Evolutionary conservation across 73 alveolate species (phyloP).

Genomic region (Paramecium sonneborni): DNA sequence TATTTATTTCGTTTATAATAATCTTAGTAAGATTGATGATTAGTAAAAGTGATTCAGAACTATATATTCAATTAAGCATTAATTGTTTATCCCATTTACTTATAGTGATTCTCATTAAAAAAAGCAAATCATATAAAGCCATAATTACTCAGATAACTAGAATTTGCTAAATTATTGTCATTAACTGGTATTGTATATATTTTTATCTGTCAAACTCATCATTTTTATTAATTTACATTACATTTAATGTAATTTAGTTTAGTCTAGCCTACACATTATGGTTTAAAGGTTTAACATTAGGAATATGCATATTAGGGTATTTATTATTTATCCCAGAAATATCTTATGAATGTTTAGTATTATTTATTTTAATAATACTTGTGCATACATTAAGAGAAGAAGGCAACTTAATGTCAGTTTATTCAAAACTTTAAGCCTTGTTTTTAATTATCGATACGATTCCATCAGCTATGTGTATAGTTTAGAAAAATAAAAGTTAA

Average conservation of each 20-base stretch:
- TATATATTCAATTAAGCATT: neutral
- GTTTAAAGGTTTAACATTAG: neutral
- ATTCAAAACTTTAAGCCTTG: neutral
- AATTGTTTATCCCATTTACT: neutral
- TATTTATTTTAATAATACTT: neutral
- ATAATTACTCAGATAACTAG: neutral
- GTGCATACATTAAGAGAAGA: neutral
- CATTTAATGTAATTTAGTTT: neutral
- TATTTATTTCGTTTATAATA: neutral
- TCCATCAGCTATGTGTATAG: conserved; percentile 36
- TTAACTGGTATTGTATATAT: neutral
- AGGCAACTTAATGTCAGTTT: neutral
- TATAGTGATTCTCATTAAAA: neutral
- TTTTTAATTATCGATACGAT: conserved; percentile 24
- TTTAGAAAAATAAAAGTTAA: neutral
- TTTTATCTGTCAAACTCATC: neutral
- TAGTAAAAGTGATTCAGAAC: neutral
- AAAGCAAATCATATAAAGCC: neutral
- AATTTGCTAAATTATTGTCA: neutral
- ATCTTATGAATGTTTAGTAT: neutral
- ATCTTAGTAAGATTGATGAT: neutral
- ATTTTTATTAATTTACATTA: neutral
- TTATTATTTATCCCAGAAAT: neutral
- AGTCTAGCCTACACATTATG: neutral
- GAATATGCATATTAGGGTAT: neutral